Evolutionary conservation across 2,329 filamentous ascomycete genomes (phyloP).

Genomic region (Stylonectria norvegica): DNA sequence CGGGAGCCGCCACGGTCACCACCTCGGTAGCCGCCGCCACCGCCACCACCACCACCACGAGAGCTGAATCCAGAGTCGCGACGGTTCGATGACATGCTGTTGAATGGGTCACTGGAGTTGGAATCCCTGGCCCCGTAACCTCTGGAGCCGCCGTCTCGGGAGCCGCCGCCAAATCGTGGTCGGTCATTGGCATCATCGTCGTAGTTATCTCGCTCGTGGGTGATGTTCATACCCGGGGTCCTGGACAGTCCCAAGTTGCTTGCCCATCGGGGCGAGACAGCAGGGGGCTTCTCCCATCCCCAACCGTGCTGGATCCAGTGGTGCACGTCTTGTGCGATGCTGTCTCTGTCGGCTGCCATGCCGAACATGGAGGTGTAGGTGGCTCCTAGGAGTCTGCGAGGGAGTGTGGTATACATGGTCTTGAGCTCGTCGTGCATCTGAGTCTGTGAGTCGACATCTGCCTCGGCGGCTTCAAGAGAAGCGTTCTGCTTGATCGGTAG

Average conservation of each 20-base stretch:
- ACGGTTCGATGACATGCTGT: conserved; percentile 25
- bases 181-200: conserved; percentile 11
- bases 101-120: conserved; percentile 24
- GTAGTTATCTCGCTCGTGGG: conserved; percentile 10
- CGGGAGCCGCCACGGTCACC: neutral
- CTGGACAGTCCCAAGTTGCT: conserved; percentile 31
- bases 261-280: conserved; percentile 26
- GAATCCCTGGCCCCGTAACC: neutral
- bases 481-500: conserved; percentile 59
- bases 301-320: conserved; percentile 49
- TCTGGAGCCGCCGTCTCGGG: conserved; percentile 11
- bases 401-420: conserved; percentile 42
- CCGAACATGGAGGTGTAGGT: conserved; percentile 60
- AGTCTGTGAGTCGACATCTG: conserved; percentile 49
- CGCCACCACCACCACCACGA: conserved; percentile 13
- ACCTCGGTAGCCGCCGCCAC: conserved; percentile 13
- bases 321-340: conserved; percentile 50
- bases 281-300: conserved; percentile 50
- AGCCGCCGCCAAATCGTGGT: conserved; percentile 4
- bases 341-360: conserved; percentile 39
- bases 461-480: conserved; percentile 48
- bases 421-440: conserved; percentile 45
- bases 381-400: conserved; percentile 29
- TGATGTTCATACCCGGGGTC: conserved; percentile 35
- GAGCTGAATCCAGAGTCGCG: conserved; percentile 17